Evolutionary conservation across 805 yeast species (phyloP).

Genomic region (Pichia phayaonensis): DNA sequence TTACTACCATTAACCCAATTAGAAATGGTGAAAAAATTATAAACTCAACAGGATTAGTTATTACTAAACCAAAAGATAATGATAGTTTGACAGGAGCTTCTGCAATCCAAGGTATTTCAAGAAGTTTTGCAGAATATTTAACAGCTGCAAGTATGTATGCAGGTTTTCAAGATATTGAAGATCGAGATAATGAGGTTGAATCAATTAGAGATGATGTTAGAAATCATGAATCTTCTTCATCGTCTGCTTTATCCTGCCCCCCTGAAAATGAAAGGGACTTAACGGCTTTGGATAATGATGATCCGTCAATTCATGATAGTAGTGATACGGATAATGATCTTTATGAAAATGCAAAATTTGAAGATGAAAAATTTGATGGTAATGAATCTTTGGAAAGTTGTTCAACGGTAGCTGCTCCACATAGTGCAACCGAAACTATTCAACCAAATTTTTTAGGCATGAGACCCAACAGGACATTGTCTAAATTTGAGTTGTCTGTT

Average conservation of each 20-base stretch:
- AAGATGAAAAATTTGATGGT: not conserved
- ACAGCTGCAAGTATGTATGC: slow-evolving; percentile 53
- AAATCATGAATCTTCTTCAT: not conserved
- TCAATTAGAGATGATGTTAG: not conserved
- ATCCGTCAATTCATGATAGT: not conserved
- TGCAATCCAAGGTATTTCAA: slow-evolving; percentile 35
- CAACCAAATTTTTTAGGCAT: not conserved
- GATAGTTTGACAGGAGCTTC: not conserved
- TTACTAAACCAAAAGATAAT: slow-evolving; percentile 2
- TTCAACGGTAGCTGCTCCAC: not conserved
- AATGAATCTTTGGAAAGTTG: not conserved
- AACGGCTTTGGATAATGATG: slow-evolving; percentile 6
- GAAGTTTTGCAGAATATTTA: slow-evolving; percentile 45
- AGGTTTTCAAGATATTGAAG: slow-evolving; percentile 29
- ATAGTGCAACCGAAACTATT: not conserved
- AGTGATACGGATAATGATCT: not conserved
- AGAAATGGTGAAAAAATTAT: not conserved
- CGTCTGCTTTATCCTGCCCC: slow-evolving; percentile 4
- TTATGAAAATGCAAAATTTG: not conserved
- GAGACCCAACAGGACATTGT: not conserved
- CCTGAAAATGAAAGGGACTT: not conserved
- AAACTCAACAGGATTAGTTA: not conserved
- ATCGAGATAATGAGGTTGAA: slow-evolving; percentile 21
- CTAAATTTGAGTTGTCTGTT: slow-evolving; percentile 29
- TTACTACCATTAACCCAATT: not conserved